These are phyloP conservation scores for Cajanus cajan DNA, from an alignment of 306 rosid species.

Conservation along the genomic window DNA sequence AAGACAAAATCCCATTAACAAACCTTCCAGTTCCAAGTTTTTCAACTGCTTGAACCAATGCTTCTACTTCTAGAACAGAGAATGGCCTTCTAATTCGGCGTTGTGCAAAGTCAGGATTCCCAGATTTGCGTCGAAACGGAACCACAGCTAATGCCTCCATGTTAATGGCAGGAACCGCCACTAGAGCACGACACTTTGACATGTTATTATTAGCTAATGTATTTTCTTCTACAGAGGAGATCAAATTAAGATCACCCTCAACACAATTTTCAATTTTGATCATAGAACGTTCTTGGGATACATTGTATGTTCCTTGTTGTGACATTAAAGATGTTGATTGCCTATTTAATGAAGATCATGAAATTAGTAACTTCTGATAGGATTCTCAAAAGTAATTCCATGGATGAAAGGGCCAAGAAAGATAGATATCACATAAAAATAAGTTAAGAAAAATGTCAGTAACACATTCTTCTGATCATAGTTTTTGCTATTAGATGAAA, in stretches of 20 bases:
- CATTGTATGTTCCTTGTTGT: slow-evolving; percentile 45
- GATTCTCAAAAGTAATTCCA: not conserved
- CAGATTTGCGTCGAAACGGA: slow-evolving; percentile 55
- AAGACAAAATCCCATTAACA: not conserved
- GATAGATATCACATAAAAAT: slow-evolving; percentile 1
- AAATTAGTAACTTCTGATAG: slow-evolving; percentile 20
- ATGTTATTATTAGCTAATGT: slow-evolving; percentile 43
- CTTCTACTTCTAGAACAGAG: slow-evolving; percentile 80
- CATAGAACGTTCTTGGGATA: slow-evolving; percentile 34
- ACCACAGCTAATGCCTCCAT: slow-evolving; percentile 63
- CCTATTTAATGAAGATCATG: slow-evolving; percentile 41
- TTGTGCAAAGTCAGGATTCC: slow-evolving; percentile 56
- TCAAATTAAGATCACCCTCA: slow-evolving; percentile 41
- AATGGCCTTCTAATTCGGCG: slow-evolving; percentile 85
- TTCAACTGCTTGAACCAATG: slow-evolving; percentile 79
- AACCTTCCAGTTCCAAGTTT: slow-evolving; percentile 90
- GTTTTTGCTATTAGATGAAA: too few species aligned
- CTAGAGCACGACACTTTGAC: slow-evolving; percentile 53
- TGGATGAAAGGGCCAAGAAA: not conserved
- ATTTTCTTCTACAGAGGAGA: slow-evolving; percentile 38
- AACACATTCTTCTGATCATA: too few species aligned
- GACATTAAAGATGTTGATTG: slow-evolving; percentile 47
- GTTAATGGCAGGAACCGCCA: slow-evolving; percentile 58
- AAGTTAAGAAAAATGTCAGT: too few species aligned
- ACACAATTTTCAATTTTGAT: slow-evolving; percentile 45